Evolutionary conservation across 495 filamentous ascomycete species (phyloP).

Genomic region (Pyronema domesticum): DNA sequence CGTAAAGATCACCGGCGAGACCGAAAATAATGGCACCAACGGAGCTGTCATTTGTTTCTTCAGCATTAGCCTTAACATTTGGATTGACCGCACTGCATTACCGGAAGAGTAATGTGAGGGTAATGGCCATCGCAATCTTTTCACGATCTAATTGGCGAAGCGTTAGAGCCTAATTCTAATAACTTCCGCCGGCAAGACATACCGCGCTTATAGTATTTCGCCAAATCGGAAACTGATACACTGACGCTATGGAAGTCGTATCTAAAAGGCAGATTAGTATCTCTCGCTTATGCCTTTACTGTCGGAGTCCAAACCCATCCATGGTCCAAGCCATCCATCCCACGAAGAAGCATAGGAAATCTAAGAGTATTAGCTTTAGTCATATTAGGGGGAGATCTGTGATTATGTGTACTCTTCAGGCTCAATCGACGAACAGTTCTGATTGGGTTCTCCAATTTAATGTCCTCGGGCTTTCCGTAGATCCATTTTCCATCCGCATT

Average conservation of each 20-base stretch:
- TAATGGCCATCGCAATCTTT: slow-evolving; percentile 51
- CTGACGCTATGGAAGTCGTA: slow-evolving; percentile 58
- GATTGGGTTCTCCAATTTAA: slow-evolving; percentile 21
- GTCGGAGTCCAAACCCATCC: slow-evolving; percentile 36
- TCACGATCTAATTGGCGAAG: slow-evolving; percentile 27
- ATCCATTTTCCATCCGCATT: slow-evolving; percentile 20
- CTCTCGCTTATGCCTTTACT: slow-evolving; percentile 21
- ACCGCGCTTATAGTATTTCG: slow-evolving; percentile 41
- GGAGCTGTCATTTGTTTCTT: slow-evolving; percentile 22
- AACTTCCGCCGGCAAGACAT: too few species aligned
- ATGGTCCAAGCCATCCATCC: slow-evolving; percentile 27
- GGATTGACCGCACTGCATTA: not conserved
- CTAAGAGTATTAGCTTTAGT: not conserved
- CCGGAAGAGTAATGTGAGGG: slow-evolving; percentile 50
- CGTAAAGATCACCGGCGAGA: slow-evolving; percentile 52
- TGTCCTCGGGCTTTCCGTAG: slow-evolving; percentile 20
- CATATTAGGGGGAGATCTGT: too few species aligned
- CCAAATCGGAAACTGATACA: slow-evolving; percentile 50
- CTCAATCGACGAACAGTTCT: slow-evolving; percentile 17
- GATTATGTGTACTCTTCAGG: slow-evolving; percentile 5
- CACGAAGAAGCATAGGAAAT: slow-evolving; percentile 25
- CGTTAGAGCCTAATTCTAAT: too few species aligned
- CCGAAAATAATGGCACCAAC: slow-evolving; percentile 55
- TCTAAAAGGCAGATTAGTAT: slow-evolving; percentile 10
- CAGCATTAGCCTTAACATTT: too few species aligned